These are phyloP conservation scores for Phyllosticta citrichinensis DNA, from an alignment of 2,329 filamentous ascomycete genomes.

Conservation along the genomic window DNA sequence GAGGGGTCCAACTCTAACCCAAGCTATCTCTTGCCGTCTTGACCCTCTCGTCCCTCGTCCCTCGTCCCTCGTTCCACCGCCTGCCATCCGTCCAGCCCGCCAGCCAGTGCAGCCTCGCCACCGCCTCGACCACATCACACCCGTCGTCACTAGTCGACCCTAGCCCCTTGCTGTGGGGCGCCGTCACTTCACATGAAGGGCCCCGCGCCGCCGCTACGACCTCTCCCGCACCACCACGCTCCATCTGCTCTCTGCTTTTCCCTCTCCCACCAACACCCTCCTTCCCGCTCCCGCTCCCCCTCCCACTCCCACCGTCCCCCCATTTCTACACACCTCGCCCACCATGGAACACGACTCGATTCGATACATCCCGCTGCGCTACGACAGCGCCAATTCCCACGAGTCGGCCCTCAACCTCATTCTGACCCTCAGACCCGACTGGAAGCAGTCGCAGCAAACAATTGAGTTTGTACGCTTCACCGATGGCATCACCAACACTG, in stretches of 20 bases:
- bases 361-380: conserved; percentile 60
- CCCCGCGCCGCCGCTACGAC: neutral
- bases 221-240: neutral
- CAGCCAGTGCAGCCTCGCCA: neutral
- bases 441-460: conserved; percentile 61
- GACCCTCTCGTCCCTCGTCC: no score
- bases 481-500: conserved; percentile 95
- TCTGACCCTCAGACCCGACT: conserved; percentile 70
- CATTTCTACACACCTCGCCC: neutral
- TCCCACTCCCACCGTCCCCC: neutral
- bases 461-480: conserved; percentile 87
- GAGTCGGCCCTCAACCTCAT: conserved; percentile 72
- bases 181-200: conserved; percentile 11
- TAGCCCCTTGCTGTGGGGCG: conserved; percentile 4
- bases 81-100: neutral
- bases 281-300: neutral
- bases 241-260: neutral
- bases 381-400: conserved; percentile 67
- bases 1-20: neutral
- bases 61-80: neutral
- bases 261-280: neutral
- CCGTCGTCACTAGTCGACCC: neutral
- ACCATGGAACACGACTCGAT: conserved; percentile 14
- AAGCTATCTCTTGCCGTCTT: neutral
- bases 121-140: neutral